These are phyloP conservation scores for Corylus americana DNA, from an alignment of 306 rosid species.

Conservation along the genomic window DNA sequence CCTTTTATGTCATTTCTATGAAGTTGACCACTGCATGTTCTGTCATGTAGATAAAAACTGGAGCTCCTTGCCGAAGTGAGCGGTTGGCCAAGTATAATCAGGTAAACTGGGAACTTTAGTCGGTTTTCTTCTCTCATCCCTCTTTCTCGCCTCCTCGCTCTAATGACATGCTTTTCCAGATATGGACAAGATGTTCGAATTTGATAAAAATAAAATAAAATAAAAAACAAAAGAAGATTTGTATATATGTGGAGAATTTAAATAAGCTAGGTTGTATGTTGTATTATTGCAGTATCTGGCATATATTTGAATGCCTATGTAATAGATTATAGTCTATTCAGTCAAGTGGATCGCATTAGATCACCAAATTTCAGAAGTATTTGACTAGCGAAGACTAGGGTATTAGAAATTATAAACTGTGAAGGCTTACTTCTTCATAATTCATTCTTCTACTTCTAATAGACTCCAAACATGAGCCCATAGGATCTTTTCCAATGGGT, in stretches of 20 bases:
- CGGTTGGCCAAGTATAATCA: constrained; percentile 99
- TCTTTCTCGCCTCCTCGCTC: not conserved
- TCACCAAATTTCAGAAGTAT: not conserved
- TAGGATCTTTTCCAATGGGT: not conserved
- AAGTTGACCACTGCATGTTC: constrained; percentile 36
- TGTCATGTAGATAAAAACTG: constrained; percentile 77
- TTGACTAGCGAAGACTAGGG: not conserved
- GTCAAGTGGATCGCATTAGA: not conserved
- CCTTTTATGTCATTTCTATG: constrained; percentile 19
- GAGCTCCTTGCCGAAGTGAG: constrained; percentile 99
- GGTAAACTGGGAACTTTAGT: constrained; percentile 42
- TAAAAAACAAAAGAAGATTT: not conserved
- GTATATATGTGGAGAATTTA: not conserved
- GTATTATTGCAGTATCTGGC: not conserved
- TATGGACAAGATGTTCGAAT: not conserved
- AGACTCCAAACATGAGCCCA: not conserved
- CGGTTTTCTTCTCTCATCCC: not conserved
- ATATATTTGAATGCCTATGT: not conserved
- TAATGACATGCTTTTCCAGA: not conserved
- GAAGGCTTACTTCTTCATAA: not conserved
- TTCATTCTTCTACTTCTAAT: not conserved
- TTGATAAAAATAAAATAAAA: not conserved
- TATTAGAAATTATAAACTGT: not conserved
- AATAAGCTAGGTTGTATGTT: not conserved
- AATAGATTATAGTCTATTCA: not conserved